phyloP scores from a whole-genome alignment of 148 eudicot genomes.

The Fagopyrum tataricum region DNA sequence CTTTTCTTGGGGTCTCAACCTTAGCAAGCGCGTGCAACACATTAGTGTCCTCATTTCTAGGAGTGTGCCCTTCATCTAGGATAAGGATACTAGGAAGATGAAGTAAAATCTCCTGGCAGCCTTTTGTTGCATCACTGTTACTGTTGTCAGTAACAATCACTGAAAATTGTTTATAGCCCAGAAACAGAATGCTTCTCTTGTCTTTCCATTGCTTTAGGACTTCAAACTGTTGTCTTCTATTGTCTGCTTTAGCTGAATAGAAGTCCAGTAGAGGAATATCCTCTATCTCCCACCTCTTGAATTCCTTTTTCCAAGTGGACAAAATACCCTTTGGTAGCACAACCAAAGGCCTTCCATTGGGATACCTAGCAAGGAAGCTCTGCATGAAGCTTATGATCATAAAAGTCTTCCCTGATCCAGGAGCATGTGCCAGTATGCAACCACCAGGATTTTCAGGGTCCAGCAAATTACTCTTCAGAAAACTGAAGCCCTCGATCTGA shows the following conservation, averaged over 20 bases:
- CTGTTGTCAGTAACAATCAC: constrained; percentile 54
- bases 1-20: constrained; percentile 75
- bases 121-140: constrained; percentile 29
- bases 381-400: constrained; percentile 93
- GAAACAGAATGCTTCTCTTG: constrained; percentile 57
- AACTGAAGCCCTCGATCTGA: constrained; percentile 85
- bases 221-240: constrained; percentile 57
- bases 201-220: constrained; percentile 70
- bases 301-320: constrained; percentile 81
- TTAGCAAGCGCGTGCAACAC: constrained; percentile 59
- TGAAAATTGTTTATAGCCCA: constrained; percentile 79
- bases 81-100: constrained; percentile 58
- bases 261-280: constrained; percentile 68
- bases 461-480: constrained; percentile 63
- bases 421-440: constrained; percentile 95
- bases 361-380: constrained; percentile 79
- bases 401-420: constrained; percentile 94
- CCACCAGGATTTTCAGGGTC: constrained; percentile 74
- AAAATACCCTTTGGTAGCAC: constrained; percentile 81
- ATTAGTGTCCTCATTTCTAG: constrained; percentile 80
- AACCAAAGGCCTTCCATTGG: constrained; percentile 71
- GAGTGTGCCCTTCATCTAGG: constrained; percentile 92
- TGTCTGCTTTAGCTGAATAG: constrained; percentile 80
- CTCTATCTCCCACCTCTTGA: constrained; percentile 87
- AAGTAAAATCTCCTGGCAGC: constrained; percentile 62